Conservation (phyloP, 345 rosid species). For the Reutealis trisperma region DNA sequence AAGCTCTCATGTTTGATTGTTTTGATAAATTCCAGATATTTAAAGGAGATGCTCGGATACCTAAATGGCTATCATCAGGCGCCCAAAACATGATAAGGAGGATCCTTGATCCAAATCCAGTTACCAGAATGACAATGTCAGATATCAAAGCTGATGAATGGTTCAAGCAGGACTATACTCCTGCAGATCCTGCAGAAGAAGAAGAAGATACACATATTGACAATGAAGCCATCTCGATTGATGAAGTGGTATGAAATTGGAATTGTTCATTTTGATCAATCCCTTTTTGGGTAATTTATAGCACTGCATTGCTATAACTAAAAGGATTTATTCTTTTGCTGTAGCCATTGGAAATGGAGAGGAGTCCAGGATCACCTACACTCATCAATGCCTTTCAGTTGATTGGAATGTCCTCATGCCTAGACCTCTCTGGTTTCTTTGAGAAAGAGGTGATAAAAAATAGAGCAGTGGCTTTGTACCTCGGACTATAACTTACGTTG, state of each 20-base stretch:
- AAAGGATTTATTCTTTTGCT: constrained; percentile 7
- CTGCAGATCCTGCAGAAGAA: constrained; percentile 64
- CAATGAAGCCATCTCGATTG: constrained; percentile 52
- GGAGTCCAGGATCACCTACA: constrained; percentile 54
- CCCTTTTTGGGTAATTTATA: constrained; percentile 2
- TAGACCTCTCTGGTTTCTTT: constrained; percentile 92
- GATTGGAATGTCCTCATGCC: constrained; percentile 94
- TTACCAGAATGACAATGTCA: constrained; percentile 56
- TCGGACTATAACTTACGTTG: neutral
- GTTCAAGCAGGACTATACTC: constrained; percentile 67
- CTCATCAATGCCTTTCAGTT: constrained; percentile 86
- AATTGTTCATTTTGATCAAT: neutral
- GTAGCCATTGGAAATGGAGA: constrained; percentile 55
- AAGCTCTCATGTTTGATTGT: neutral
- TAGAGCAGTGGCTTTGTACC: neutral
- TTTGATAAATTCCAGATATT: constrained; percentile 53
- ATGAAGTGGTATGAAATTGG: constrained; percentile 51
- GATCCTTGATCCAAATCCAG: constrained; percentile 86
- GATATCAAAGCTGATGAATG: constrained; percentile 74
- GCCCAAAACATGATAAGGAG: constrained; percentile 71
- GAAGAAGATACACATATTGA: constrained; percentile 61
- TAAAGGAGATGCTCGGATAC: constrained; percentile 81
- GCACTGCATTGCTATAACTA: neutral
- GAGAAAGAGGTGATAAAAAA: constrained; percentile 68
- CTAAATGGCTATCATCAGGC: constrained; percentile 77